phyloP scores from a whole-genome alignment of 345 rosid genomes.

The Eucalyptus cloeziana region DNA sequence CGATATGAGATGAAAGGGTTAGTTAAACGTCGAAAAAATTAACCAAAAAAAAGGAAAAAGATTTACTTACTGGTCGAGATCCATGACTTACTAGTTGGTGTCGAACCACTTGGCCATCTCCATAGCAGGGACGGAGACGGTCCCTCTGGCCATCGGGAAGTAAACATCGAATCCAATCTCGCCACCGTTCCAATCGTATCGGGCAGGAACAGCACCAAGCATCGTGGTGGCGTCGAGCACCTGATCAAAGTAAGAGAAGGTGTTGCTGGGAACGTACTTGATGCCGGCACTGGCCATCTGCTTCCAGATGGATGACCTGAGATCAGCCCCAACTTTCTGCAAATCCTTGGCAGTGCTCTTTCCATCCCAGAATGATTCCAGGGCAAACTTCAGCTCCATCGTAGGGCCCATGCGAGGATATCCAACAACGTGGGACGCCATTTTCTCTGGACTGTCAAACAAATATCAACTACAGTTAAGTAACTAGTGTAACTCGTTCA shows the following conservation, averaged over 20 bases:
- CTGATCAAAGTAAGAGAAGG: constrained; percentile 81
- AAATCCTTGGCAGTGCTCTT: constrained; percentile 78
- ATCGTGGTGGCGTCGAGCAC: constrained; percentile 81
- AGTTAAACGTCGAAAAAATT: not conserved
- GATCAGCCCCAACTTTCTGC: constrained; percentile 67
- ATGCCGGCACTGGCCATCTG: constrained; percentile 79
- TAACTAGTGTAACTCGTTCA: not conserved
- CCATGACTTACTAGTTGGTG: constrained; percentile 82
- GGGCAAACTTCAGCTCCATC: constrained; percentile 91
- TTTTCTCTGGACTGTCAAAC: constrained; percentile 12
- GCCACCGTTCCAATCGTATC: constrained; percentile 18
- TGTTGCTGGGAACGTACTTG: constrained; percentile 91
- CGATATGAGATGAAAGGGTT: not conserved
- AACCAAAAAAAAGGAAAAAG: not conserved
- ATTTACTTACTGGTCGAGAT: not conserved
- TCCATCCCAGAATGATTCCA: constrained; percentile 95
- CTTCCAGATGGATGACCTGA: constrained; percentile 81
- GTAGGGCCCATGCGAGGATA: constrained; percentile 96
- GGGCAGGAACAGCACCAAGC: constrained; percentile 92
- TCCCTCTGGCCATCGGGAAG: too few relatives aligned
- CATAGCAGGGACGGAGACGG: too few relatives aligned
- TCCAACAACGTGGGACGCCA: constrained; percentile 96
- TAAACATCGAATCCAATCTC: too few relatives aligned
- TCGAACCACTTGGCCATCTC: too few relatives aligned
- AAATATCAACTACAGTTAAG: not conserved